phyloP scores from a whole-genome alignment of 768 basidiomycete genomes.

The Lactarius deliciosus region DNA sequence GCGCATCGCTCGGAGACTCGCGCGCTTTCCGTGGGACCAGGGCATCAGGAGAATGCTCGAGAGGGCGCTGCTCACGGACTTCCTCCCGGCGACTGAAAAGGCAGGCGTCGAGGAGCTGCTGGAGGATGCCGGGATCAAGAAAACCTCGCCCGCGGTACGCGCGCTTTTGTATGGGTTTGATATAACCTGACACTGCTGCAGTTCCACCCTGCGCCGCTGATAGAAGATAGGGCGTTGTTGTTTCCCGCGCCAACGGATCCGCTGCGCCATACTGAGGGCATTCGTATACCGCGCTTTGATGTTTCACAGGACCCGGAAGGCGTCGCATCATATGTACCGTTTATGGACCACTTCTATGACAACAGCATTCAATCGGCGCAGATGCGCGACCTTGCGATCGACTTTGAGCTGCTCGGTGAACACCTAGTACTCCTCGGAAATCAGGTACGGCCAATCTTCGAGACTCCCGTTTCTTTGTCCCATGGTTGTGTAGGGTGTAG shows the following conservation, averaged over 20 bases:
- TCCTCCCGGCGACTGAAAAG: slow-evolving; percentile 58
- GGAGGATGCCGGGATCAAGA: slow-evolving; percentile 49
- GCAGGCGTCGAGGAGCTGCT: slow-evolving; percentile 53
- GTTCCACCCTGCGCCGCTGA: slow-evolving; percentile 50
- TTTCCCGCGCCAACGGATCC: slow-evolving; percentile 47
- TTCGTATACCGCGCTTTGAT: slow-evolving; percentile 51
- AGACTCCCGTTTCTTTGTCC: not conserved
- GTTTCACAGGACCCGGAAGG: slow-evolving; percentile 52
- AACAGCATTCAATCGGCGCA: slow-evolving; percentile 66
- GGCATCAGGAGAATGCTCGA: slow-evolving; percentile 50
- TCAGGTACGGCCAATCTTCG: slow-evolving; percentile 43
- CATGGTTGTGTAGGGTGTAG: slow-evolving; percentile 51
- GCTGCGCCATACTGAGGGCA: slow-evolving; percentile 37
- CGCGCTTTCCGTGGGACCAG: slow-evolving; percentile 44
- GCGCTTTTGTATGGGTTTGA: not conserved
- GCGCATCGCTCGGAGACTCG: slow-evolving; percentile 52
- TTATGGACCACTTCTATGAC: slow-evolving; percentile 71
- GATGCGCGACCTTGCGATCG: slow-evolving; percentile 64
- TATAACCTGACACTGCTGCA: slow-evolving; percentile 29
- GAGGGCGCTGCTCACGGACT: slow-evolving; percentile 55
- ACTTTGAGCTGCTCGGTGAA: slow-evolving; percentile 59
- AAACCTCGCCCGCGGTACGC: slow-evolving; percentile 45
- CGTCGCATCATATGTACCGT: slow-evolving; percentile 56
- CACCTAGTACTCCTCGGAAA: slow-evolving; percentile 68
- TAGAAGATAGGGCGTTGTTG: slow-evolving; percentile 41